Base-by-base conservation (phyloP, 2,329 filamentous ascomycete genomes). In the Hyphodiscus sp. region DNA sequence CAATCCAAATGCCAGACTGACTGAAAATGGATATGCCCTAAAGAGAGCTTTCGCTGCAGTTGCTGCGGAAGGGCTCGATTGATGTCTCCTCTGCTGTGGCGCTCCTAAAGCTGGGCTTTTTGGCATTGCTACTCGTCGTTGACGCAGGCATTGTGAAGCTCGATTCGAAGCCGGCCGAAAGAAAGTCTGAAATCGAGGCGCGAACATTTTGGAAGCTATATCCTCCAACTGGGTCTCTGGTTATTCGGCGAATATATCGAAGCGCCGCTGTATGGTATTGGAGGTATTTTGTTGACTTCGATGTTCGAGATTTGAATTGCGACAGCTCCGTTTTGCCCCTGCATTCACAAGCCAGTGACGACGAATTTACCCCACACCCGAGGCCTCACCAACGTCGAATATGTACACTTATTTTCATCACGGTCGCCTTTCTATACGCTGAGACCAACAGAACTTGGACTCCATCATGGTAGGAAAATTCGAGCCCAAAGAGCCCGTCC, bases 401-500 rank as follows among this genome's bases (percentile, higher is more conserved):
- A 10, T 10, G 33, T 10, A 38, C 33, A 5, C 13, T 10, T 38
- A 13, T 42, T 23, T 49, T 41, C 33, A 43, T 42, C 50, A 15
- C 47, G 20, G 6, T 43, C 18, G 15, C 26, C 15, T 47, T 26
- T 44, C 26, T 8, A 45, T 43, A 38, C 45, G 11, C 29, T 42
- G 45, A 16, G 43, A 16, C 43, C 26, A 23, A 20, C 46, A 19
- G 42, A 42, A 19, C 33, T 20, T 43, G 42, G 15, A 26, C 2
- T 19, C 44, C 52, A 48, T 46, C 58, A 84, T 83, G 80, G 69
- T 77, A 56, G 80, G 77, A 59, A 86, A 81, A 63, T 95, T 95
- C 65, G 86, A 88, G 68, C 89, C 90, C 44, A 95, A 94, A 72
- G 74, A 75, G 26, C 80, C 88, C 2, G 85, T 94, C 56, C 73